Base-by-base conservation (phyloP, 192 early-diverging fungal species). In the Podila epicladia region DNA sequence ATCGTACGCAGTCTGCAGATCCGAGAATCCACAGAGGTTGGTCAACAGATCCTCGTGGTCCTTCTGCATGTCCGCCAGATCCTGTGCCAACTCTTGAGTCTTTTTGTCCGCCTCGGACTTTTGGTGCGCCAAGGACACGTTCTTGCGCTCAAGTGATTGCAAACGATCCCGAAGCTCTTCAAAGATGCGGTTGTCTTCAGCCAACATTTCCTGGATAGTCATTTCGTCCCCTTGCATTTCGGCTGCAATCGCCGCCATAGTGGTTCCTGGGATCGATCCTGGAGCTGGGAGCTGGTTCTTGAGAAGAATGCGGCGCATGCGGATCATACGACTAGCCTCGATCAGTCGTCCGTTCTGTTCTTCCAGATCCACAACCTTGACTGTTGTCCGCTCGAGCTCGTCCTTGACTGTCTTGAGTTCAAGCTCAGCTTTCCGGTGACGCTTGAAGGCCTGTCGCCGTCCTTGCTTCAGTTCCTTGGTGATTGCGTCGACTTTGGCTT, bases 141-240 rank as follows among this genome's bases (percentile, higher is more conserved):
- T 80, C 62, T 65, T 80, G 48, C 71, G 71, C 35, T 80, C 77
- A 15, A 80, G 49, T 8, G 77, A 80, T 19, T 80, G 71, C 15
- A 80, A 45, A 12, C 71, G 77, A 32, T 80, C 77, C 2, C 67
- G 65, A 9, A 80, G 71, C 35, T 80, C 77, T 28, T 80, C 77
- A 69, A 80, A 80, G 53, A 80, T 80, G 33, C 77, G 67, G 57
- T 60, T 73, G 31, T 80, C 77, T 29, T 80, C 77, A 0, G 77
- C 77, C 20, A 80, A 37, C 77, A 80, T 80, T 35, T 80, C 77
- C 60, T 80, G 77, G 55, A 80, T 72, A 24, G 77, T 80, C 65
- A 69, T 73, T 4, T 80, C 77, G n/a, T 80, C 77, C 22, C 71
- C 77, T 48, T 69, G 60, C 77, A 80, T 80, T 62, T 80, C 77